phyloP scores from a whole-genome alignment of 345 rosid genomes.

The Gossypium thurberi region DNA sequence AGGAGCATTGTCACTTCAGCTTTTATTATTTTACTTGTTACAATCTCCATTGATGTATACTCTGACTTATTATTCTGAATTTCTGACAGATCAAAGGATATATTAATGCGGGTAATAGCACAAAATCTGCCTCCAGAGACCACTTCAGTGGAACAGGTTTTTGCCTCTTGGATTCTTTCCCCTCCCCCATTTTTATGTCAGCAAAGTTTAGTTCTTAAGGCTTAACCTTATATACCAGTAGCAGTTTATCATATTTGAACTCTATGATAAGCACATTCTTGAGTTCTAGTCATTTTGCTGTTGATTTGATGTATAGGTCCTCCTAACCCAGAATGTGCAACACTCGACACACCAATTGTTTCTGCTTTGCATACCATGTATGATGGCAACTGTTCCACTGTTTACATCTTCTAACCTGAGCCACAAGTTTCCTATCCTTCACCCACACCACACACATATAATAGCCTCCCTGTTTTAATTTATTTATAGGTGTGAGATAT shows the following conservation, averaged over 20 bases:
- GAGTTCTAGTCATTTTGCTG: constrained; percentile 6
- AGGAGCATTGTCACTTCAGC: background rate
- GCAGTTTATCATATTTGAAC: background rate
- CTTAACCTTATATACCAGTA: background rate
- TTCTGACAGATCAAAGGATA: constrained; percentile 77
- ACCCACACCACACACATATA: constrained; percentile 2
- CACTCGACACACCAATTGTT: constrained; percentile 82
- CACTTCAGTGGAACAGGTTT: constrained; percentile 79
- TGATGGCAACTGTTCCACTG: constrained; percentile 84
- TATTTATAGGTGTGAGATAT: constrained; percentile 19
- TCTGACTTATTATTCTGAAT: constrained; percentile 14
- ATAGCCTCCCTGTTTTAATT: constrained; percentile 16
- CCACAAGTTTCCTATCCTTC: constrained; percentile 16
- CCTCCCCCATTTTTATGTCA: background rate
- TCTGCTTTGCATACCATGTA: constrained; percentile 96
- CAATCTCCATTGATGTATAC: background rate
- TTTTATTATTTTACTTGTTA: background rate
- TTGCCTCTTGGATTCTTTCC: background rate
- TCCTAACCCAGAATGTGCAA: constrained; percentile 88
- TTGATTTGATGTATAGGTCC: constrained; percentile 49
- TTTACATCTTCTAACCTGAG: background rate
- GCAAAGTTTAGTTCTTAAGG: background rate
- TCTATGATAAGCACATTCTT: background rate
- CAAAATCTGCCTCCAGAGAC: constrained; percentile 70
- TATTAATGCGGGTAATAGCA: constrained; percentile 90